Evolutionary conservation across 2,329 filamentous ascomycete genomes (phyloP), one percentile per base, ranked within the genome.

Genomic region (Aspergillus clavatus): DNA sequence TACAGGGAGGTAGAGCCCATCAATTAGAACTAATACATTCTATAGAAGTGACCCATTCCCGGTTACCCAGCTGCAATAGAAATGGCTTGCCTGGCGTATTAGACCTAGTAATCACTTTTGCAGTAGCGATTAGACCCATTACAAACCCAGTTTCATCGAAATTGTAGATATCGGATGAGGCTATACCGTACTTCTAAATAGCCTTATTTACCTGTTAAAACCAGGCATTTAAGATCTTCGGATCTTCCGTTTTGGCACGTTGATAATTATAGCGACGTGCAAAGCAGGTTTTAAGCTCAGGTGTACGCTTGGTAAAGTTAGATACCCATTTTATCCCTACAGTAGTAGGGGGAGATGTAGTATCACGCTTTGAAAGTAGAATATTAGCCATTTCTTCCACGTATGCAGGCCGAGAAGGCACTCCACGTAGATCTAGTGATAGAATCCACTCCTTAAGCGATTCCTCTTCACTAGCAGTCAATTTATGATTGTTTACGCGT

Each of bases 151-250:
- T 52, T 33, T 53, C 36, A 24, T 53, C 43, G 22, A 53, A 49
- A 38, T 53, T 53, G 42, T 49, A 55, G 38, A 53, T 43, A 45
- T 51, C 48, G 31, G 38, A 29, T 10, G 31, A 53, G 49, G 28
- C 39, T 28, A 40, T 53, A 42, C 27, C 46, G 43, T 11, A 19
- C 7, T 27, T n/a, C n/a, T n/a, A n/a, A n/a, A 46, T 43, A 29
- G 35, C 40, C 23, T 43, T 39, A 38, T 44, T 23, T 16, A 53
- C 36, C 8, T 33, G 12, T 22, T 41, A 11, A 40, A 55, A 51
- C 51, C 41, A 51, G 5, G 26, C 43, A 6, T 36, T 14, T 12
- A 47, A 33, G 28, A 37, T n/a, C 21, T 26, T 16, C 31, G 38
- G 40, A 21, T 51, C 40, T 26, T 48, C 37, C 21, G 24, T 46